Evolutionary conservation across 768 basidiomycete species (phyloP), one percentile per base, ranked within the genome.

Genomic region (Austroboletus eburneus): DNA sequence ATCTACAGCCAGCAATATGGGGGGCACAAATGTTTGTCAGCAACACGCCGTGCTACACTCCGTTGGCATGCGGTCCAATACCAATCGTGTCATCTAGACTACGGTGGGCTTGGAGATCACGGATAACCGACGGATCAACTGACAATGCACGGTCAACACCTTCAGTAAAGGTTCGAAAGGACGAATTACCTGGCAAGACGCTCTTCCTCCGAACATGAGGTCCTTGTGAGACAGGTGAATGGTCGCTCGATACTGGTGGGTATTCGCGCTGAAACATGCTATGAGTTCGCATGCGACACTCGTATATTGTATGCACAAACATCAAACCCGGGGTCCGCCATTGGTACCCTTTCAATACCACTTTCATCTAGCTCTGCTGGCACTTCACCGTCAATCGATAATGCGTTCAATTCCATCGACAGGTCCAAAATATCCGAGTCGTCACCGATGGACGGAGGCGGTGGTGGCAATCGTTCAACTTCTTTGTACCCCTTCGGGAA

Each of bases 141-240:
- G 66, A 37, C 52, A 53, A 60, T 34, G 49, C n/a, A 25, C 46
- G 46, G 50, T 47, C 56, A 52, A 63, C 50, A 41, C 45, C 30
- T 41, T 42, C 45, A 29, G 24, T 17, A 22, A 24, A 16, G 36
- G 23, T 25, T n/a, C 45, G 39, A 45, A 43, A 36, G 39, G 56
- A 35, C 23, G 36, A 47, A 48, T 54, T 65, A 90, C 90, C 86
- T 71, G 92, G 94, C 51, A 97, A 75, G 39, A 95, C 93, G 59
- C 91, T 95, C 75, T 93, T 96, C 67, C 95, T 79, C 57, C 95
- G 83, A 27, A 94, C 81, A 69, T 99, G 95, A 44, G 92, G 76
- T 36, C 83, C 80, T 48, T 74, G 70, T 45, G 77, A 68, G 52
- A 74, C 67, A 24, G 80, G 72, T 38, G 79, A 78, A 57, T 80